Conservation (phyloP, 148 eudicot species). For the Persicaria tinctoria region DNA sequence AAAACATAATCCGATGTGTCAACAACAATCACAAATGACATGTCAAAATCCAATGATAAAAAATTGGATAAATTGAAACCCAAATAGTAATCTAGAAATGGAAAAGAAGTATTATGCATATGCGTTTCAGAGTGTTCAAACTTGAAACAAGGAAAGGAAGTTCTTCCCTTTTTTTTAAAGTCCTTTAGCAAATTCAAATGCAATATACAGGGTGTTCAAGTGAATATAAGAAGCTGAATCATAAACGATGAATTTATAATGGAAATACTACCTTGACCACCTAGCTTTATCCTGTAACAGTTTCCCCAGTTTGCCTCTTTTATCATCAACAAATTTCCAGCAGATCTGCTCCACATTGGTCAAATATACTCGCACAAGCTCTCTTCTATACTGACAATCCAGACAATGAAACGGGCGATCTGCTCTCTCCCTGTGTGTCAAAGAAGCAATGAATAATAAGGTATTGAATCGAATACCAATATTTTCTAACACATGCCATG, state of each 20-base stretch:
- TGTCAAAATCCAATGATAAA: not conserved
- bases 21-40: not conserved
- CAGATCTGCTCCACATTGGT: conserved; percentile 89
- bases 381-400: conserved; percentile 76
- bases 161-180: not conserved
- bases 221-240: not conserved
- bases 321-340: conserved; percentile 81
- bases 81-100: not conserved
- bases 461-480: not conserved
- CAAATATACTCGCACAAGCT: conserved; percentile 80
- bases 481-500: not conserved
- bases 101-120: not conserved
- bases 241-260: not conserved
- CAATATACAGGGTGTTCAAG: not conserved
- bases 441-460: not conserved
- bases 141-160: not conserved
- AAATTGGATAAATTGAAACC: not conserved
- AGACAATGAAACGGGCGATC: conserved; percentile 90
- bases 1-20: not conserved
- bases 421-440: conserved; percentile 63
- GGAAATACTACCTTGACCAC: conserved; percentile 67
- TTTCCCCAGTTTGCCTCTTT: conserved; percentile 68
- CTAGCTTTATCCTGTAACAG: conserved; percentile 80
- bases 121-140: not conserved
- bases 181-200: not conserved